phyloP scores from a whole-genome alignment of 208 protist species.

The Acanthamoeba quina region DNA sequence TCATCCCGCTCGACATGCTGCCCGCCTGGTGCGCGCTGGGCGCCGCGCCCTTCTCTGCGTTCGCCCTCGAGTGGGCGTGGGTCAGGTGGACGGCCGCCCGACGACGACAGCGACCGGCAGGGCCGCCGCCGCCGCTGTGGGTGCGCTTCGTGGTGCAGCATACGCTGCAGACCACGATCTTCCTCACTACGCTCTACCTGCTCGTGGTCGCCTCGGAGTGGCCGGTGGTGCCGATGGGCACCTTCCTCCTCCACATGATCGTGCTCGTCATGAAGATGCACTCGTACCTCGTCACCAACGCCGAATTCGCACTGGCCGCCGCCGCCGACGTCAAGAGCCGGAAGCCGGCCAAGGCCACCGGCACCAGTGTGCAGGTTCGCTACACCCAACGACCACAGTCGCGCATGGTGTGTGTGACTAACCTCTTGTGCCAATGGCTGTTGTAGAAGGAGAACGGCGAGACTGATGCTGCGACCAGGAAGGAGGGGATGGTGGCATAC shows the following conservation, averaged over 20 bases:
- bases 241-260: slow-evolving; percentile 67
- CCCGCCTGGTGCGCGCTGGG: slow-evolving; percentile 49
- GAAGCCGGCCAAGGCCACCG: background rate
- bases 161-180: slow-evolving; percentile 56
- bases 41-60: slow-evolving; percentile 40
- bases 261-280: slow-evolving; percentile 75
- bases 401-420: too few species aligned
- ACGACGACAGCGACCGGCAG: background rate
- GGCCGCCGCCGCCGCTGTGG: background rate
- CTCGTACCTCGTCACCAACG: slow-evolving; percentile 73
- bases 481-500: slow-evolving; percentile 59
- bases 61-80: slow-evolving; percentile 36
- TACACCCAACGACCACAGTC: too few species aligned
- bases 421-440: too few species aligned
- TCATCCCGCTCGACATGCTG: slow-evolving; percentile 67
- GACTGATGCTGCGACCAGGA: too few species aligned
- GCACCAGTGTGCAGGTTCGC: background rate
- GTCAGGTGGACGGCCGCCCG: slow-evolving; percentile 5
- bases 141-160: slow-evolving; percentile 38
- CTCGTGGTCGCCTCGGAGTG: slow-evolving; percentile 55
- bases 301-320: slow-evolving; percentile 19
- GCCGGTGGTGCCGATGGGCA: slow-evolving; percentile 62
- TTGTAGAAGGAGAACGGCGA: too few species aligned
- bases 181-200: slow-evolving; percentile 46
- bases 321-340: background rate